Conservation (phyloP, 2,329 filamentous ascomycete genomes). For the Elsinoe australis region DNA sequence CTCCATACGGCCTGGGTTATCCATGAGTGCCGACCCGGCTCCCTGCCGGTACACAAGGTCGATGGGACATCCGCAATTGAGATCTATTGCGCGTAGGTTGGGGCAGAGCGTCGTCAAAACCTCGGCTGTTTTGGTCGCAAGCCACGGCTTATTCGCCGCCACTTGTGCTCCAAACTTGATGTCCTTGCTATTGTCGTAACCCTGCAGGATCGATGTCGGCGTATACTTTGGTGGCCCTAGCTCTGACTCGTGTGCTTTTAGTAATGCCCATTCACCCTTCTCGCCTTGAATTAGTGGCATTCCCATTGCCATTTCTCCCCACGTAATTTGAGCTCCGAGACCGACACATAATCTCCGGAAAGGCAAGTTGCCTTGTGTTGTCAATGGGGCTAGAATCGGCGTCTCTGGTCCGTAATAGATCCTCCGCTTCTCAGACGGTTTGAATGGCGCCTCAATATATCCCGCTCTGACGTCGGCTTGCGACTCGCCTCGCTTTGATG, state of each 20-base stretch:
- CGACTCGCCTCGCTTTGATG: slow-evolving; percentile 33
- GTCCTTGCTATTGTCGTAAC: slow-evolving; percentile 76
- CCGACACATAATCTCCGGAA: slow-evolving; percentile 86
- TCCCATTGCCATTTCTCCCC: slow-evolving; percentile 97
- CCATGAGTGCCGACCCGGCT: slow-evolving; percentile 85
- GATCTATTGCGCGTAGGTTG: slow-evolving; percentile 78
- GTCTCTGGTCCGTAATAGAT: slow-evolving; percentile 94
- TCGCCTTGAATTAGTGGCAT: slow-evolving; percentile 82
- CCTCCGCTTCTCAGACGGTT: slow-evolving; percentile 84
- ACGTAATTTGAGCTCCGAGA: slow-evolving; percentile 84
- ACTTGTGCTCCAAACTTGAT: slow-evolving; percentile 89
- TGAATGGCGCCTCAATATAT: slow-evolving; percentile 78
- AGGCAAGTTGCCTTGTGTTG: slow-evolving; percentile 91
- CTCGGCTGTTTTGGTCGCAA: slow-evolving; percentile 82
- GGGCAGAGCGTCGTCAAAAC: slow-evolving; percentile 69
- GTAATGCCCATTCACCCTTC: slow-evolving; percentile 87
- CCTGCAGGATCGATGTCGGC: slow-evolving; percentile 54
- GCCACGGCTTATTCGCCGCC: slow-evolving; percentile 83
- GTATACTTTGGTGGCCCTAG: slow-evolving; percentile 61
- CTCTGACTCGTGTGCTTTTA: slow-evolving; percentile 87
- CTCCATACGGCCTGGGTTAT: slow-evolving; percentile 77
- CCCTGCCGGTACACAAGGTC: slow-evolving; percentile 85
- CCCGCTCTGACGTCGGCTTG: slow-evolving; percentile 54
- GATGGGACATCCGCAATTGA: slow-evolving; percentile 97
- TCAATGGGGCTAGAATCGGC: slow-evolving; percentile 85